Conservation (phyloP, 805 yeast species). For the Cyberlindnera amylophila region DNA sequence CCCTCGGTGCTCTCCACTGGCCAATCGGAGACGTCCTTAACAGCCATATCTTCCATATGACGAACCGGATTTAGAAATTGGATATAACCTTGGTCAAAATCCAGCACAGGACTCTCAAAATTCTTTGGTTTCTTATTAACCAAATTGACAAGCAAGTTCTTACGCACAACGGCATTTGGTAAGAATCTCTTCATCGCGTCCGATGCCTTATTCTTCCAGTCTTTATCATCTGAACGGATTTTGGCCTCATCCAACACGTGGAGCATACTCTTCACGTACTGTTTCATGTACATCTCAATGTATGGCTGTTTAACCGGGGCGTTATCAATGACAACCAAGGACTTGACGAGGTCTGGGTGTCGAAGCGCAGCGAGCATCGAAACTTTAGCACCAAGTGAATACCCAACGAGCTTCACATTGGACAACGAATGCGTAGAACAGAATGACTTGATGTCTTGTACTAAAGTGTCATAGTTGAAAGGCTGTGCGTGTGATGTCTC, state of each 20-base stretch:
- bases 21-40: slow-evolving; percentile 32
- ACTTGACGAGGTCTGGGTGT: slow-evolving; percentile 36
- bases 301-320: slow-evolving; percentile 38
- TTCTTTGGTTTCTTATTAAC: slow-evolving; percentile 29
- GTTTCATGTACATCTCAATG: slow-evolving; percentile 34
- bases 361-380: slow-evolving; percentile 43
- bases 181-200: slow-evolving; percentile 89
- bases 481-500: slow-evolving; percentile 41
- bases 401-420: slow-evolving; percentile 37
- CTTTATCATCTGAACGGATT: slow-evolving; percentile 27
- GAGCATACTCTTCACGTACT: slow-evolving; percentile 47
- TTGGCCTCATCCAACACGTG: slow-evolving; percentile 73
- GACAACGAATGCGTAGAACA: slow-evolving; percentile 30
- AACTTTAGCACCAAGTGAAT: slow-evolving; percentile 52
- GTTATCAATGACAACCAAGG: slow-evolving; percentile 47
- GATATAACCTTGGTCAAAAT: slow-evolving; percentile 24
- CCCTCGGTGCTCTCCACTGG: slow-evolving; percentile 27
- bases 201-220: slow-evolving; percentile 81
- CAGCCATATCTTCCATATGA: slow-evolving; percentile 27
- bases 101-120: slow-evolving; percentile 26
- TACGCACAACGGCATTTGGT: slow-evolving; percentile 57
- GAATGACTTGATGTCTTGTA: slow-evolving; percentile 39
- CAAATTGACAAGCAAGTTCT: slow-evolving; percentile 38
- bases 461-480: slow-evolving; percentile 38
- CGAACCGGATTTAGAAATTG: slow-evolving; percentile 34